Evolutionary conservation across 164 flowering plant species (phyloP).

Genomic region (Vitis rupestris): DNA sequence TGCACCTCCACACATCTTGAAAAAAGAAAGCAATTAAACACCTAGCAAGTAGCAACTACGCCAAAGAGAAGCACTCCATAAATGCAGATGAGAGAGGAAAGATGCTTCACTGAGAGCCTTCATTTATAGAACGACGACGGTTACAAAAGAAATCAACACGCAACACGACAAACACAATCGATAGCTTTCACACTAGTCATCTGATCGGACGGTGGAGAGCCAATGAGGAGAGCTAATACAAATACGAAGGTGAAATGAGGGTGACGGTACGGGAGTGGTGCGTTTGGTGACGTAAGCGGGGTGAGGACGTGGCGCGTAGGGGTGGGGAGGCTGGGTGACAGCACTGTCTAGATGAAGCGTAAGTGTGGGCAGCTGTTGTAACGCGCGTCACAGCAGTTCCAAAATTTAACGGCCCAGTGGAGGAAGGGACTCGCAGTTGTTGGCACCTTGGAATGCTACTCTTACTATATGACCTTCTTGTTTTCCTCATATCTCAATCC

Average conservation of each 20-base stretch:
- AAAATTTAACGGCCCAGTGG: slow-evolving; percentile 5
- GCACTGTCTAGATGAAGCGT: not conserved
- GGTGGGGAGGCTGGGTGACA: not conserved
- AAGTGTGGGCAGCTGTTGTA: not conserved
- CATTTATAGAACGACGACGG: slow-evolving; percentile 22
- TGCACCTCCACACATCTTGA: slow-evolving; percentile 72
- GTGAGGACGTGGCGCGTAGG: slow-evolving; percentile 4
- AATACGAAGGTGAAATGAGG: not conserved
- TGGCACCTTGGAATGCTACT: not conserved
- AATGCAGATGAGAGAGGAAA: not conserved
- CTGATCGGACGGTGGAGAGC: slow-evolving; percentile 14
- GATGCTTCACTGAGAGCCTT: not conserved
- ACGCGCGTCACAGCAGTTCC: slow-evolving; percentile 1
- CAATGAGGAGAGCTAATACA: not conserved
- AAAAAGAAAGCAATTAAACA: slow-evolving; percentile 7
- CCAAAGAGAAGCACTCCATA: not conserved
- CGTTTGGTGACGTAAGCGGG: not conserved
- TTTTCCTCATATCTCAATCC: not conserved
- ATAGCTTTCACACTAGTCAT: too few species aligned
- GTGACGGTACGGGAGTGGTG: slow-evolving; percentile 2
- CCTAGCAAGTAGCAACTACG: not conserved
- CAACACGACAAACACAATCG: too few species aligned
- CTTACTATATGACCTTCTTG: not conserved
- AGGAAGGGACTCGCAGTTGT: not conserved
- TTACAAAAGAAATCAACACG: slow-evolving; percentile 2